A percentile compares a stretch with the other conserved stretches of the same genome.
Evolutionary conservation across 2,329 filamentous ascomycete genomes (phyloP).

Genomic region (Cercospora citrullina): DNA sequence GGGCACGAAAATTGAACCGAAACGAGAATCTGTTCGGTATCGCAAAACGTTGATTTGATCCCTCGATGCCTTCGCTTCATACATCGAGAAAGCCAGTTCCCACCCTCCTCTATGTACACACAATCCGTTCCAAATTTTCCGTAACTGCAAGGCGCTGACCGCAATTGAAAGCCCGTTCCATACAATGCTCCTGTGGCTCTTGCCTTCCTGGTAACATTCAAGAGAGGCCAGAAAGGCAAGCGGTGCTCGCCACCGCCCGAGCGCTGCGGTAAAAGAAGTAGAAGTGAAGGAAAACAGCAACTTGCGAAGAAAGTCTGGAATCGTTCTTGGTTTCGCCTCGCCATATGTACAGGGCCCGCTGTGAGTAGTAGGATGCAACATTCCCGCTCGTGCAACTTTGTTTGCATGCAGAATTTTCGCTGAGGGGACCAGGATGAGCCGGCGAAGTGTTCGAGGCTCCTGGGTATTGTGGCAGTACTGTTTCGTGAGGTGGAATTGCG

Average conservation of each 20-base stretch:
- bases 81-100: not conserved
- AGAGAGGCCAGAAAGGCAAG: not conserved
- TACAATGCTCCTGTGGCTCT: not conserved
- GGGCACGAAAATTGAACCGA: too few relatives aligned
- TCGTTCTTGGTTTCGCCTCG: conserved; percentile 1
- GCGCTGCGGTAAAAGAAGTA: not conserved
- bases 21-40: not conserved
- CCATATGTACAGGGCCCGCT: conserved; percentile 2
- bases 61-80: not conserved
- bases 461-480: not conserved
- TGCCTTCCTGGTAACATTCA: not conserved
- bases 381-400: not conserved
- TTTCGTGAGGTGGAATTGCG: not conserved
- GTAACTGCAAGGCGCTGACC: not conserved
- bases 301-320: not conserved
- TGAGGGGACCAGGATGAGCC: not conserved
- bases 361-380: not conserved
- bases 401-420: not conserved
- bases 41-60: not conserved
- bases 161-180: not conserved
- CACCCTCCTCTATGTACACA: not conserved
- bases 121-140: not conserved
- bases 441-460: too few relatives aligned
- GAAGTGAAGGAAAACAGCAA: not conserved
- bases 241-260: not conserved